Percentiles rank a stretch among this genome's conserved stretches.
phyloP scores from a whole-genome alignment of 2,329 filamentous ascomycete species.

The Colletotrichum trifolii region DNA sequence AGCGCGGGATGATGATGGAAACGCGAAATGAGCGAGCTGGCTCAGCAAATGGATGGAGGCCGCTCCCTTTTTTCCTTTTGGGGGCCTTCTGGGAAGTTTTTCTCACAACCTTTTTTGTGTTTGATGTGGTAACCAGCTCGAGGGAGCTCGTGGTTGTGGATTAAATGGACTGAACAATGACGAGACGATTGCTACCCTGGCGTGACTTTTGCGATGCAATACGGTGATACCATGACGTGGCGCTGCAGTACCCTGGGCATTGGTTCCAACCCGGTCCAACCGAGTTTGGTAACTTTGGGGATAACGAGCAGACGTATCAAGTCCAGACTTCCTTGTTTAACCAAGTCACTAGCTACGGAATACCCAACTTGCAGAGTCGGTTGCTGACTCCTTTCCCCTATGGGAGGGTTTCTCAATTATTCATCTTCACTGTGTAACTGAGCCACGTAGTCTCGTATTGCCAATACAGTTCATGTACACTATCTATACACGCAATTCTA shows the following conservation, averaged over 20 bases:
- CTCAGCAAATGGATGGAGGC: neutral
- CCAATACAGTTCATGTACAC: conserved; percentile 1
- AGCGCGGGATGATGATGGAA: conserved; percentile 20
- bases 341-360: too few relatives aligned
- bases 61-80: conserved; percentile 1
- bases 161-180: conserved; percentile 31
- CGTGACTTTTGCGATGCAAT: too few relatives aligned
- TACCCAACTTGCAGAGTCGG: too few relatives aligned
- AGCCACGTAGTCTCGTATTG: too few relatives aligned
- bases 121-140: conserved; percentile 2
- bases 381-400: too few relatives aligned
- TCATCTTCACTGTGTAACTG: too few relatives aligned
- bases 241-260: neutral
- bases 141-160: conserved; percentile 17
- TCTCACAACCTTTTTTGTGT: neutral
- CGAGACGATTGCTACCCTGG: conserved; percentile 32
- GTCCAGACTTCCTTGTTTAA: too few relatives aligned
- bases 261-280: too few relatives aligned
- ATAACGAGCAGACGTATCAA: too few relatives aligned
- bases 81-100: neutral
- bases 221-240: too few relatives aligned
- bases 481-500: conserved; percentile 6
- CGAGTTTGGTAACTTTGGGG: too few relatives aligned
- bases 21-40: conserved; percentile 15
- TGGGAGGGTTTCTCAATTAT: too few relatives aligned